phyloP scores from a whole-genome alignment of 306 rosid species.

The Malus asiatica region DNA sequence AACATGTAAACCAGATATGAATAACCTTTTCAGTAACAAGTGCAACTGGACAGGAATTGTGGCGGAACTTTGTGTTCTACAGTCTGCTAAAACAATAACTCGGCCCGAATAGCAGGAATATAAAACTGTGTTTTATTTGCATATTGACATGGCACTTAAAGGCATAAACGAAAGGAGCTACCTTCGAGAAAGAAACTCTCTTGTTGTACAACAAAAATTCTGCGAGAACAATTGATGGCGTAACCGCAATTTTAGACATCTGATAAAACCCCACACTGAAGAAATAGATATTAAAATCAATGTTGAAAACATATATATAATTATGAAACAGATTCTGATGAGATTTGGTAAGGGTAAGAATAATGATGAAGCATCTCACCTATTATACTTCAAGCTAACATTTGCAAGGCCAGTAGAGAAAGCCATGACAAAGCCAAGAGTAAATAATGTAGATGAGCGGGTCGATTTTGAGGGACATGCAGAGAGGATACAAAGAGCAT shows the following conservation, averaged over 20 bases:
- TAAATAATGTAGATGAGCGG: conserved; percentile 43
- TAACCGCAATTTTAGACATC: conserved; percentile 89
- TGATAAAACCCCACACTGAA: conserved; percentile 89
- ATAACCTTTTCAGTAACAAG: too few relatives aligned
- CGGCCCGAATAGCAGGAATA: not conserved
- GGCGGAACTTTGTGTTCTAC: not conserved
- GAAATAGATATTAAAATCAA: conserved; percentile 27
- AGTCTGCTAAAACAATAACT: not conserved
- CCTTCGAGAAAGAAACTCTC: conserved; percentile 65
- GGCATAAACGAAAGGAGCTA: conserved; percentile 17
- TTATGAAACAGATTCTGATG: not conserved
- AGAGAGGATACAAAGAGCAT: conserved; percentile 55
- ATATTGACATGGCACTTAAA: not conserved
- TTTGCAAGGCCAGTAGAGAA: conserved; percentile 84
- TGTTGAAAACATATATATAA: not conserved
- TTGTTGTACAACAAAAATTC: conserved; percentile 55
- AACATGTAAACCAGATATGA: too few relatives aligned
- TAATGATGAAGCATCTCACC: conserved; percentile 33
- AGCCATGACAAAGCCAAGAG: conserved; percentile 82
- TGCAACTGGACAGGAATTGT: not conserved
- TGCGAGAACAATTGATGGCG: conserved; percentile 74
- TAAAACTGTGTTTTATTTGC: not conserved
- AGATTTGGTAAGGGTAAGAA: not conserved
- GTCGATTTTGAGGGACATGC: conserved; percentile 61
- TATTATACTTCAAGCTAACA: conserved; percentile 84